Base-by-base conservation (phyloP, 805 yeast species). In the Tetrapisispora arboricola region DNA sequence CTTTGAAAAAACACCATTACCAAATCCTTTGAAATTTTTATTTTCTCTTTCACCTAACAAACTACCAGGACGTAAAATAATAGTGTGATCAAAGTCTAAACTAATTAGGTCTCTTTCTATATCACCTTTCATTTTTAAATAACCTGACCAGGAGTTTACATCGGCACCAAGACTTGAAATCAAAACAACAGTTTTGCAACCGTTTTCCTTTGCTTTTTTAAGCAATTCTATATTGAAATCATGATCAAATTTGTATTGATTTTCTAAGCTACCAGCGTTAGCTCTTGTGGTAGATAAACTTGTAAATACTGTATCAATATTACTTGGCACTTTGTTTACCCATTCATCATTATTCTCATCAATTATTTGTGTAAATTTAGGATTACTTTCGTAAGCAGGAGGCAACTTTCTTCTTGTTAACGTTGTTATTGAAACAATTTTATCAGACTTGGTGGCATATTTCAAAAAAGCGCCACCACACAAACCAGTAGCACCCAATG, bases 401-500 rank as follows among this genome's bases (percentile, higher is more conserved):
- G 28, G 15, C 26, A 70, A 70, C 22, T 54, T 65, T 40, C 75
- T 66, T 54, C 92, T 71, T 3, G 76, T 58, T 3, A 83, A 47
- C 4, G 85, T 68, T 28, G 61, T 61, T 6, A 80, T 55, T 17
- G 66, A 60, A 2, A 58, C 41, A 30, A 72, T 65, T 3, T 60
- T 50, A 1, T 63, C 44, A 3, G 72, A 58, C 9, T 53, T 45
- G 29, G 60, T 58, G 6, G 75, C 73, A 20, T 60, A 60, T 40
- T 66, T 70, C 40, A 84, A 55, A 44, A 84, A 70, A 19, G 65
- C 68, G 19, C 67, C 50, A 8, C 95, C 96, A 42, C 81, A 79
- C 17, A 84, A 63, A 2, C 95, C 95, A 1, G 95, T 85, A 22
- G 87, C 72, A 2, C 95, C 95, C 33, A 84, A 58, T 13, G 71